Percentiles rank a stretch among this genome's conserved stretches.
Evolutionary conservation across 2,329 filamentous ascomycete genomes (phyloP).

Genomic region (Penicillium fuscoglaucum): DNA sequence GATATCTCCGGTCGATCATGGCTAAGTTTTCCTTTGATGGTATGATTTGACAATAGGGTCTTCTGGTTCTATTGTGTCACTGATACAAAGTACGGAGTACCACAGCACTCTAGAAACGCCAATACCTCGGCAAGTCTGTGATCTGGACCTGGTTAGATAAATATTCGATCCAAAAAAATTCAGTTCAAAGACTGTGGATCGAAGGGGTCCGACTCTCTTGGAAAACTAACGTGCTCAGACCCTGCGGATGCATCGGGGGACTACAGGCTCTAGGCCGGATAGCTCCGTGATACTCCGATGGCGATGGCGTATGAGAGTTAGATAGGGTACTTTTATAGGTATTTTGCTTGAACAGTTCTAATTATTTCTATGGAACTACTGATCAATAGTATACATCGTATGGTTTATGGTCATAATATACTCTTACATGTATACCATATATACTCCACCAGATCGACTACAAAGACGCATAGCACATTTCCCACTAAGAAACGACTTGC

Average conservation of each 20-base stretch:
- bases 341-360: too few relatives aligned
- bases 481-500: not conserved
- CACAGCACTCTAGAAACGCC: not conserved
- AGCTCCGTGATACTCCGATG: not conserved
- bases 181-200: not conserved
- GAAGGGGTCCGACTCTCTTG: not conserved
- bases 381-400: too few relatives aligned
- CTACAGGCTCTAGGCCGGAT: not conserved
- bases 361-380: too few relatives aligned
- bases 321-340: too few relatives aligned
- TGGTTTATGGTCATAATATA: too few relatives aligned
- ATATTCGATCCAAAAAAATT: too few relatives aligned
- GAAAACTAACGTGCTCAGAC: conserved; percentile 1
- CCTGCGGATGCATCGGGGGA: not conserved
- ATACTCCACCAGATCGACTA: not conserved
- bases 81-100: not conserved
- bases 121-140: too few relatives aligned
- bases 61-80: too few relatives aligned
- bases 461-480: not conserved
- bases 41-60: not conserved
- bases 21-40: not conserved
- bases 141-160: too few relatives aligned
- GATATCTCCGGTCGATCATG: not conserved
- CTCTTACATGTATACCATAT: not conserved
- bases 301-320: too few relatives aligned